These are phyloP conservation scores for Fusarium sp. DNA, from an alignment of 2,329 filamentous ascomycete species.

Conservation along the genomic window DNA sequence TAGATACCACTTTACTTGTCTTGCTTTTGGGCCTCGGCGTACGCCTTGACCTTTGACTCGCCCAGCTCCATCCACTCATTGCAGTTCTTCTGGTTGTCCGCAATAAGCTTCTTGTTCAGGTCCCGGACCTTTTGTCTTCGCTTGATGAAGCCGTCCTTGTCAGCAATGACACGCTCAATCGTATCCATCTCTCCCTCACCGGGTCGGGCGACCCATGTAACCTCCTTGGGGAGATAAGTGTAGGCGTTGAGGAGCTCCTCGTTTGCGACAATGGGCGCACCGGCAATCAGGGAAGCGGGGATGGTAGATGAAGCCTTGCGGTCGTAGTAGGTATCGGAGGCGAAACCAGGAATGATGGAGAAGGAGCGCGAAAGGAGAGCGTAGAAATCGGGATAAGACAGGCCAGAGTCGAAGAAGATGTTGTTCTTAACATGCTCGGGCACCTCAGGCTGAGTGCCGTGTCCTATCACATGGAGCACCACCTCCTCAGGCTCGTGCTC, in stretches of 20 bases:
- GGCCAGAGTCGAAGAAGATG: slow-evolving; percentile 41
- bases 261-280: slow-evolving; percentile 42
- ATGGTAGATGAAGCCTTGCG: slow-evolving; percentile 47
- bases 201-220: slow-evolving; percentile 38
- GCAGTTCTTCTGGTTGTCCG: slow-evolving; percentile 36
- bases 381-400: slow-evolving; percentile 47
- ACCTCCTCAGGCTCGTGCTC: slow-evolving; percentile 28
- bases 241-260: slow-evolving; percentile 42
- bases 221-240: slow-evolving; percentile 42
- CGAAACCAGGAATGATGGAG: slow-evolving; percentile 42
- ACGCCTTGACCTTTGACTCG: slow-evolving; percentile 12
- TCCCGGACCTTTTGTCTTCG: slow-evolving; percentile 35
- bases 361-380: slow-evolving; percentile 35
- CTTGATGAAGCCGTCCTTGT: slow-evolving; percentile 37
- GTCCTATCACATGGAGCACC: slow-evolving; percentile 43
- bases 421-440: slow-evolving; percentile 36
- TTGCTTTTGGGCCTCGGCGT: not conserved
- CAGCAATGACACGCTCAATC: slow-evolving; percentile 40
- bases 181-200: slow-evolving; percentile 45
- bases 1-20: not conserved
- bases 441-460: slow-evolving; percentile 40
- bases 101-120: slow-evolving; percentile 19
- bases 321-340: slow-evolving; percentile 43
- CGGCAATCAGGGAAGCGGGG: slow-evolving; percentile 44
- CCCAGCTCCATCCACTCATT: slow-evolving; percentile 37